Evolutionary conservation across 192 early-diverging fungal species (phyloP), one percentile per base, ranked within the genome.

Genomic region (Coemansia sp.): DNA sequence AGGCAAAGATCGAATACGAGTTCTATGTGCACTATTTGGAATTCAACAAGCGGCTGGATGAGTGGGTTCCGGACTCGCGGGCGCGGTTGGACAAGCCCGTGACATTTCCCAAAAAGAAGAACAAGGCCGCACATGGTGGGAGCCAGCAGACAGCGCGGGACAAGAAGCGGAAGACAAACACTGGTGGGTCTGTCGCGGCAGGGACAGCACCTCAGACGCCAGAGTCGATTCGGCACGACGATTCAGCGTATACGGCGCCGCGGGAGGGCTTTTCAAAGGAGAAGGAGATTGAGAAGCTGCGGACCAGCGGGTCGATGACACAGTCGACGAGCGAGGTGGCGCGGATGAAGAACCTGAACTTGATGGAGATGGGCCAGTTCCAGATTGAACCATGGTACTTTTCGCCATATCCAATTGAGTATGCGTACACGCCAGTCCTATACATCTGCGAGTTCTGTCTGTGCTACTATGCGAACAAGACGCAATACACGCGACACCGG

Each of bases 341-440:
- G 5, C 85, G 95, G 7, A 88, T 98, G 62, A 98, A 98, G 79
- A 98, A 98, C 69, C 83, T 99, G 77, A 90, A 94, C 60, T 64
- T 83, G 48, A 94, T 99, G 44, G 85, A 94, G 62, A 93, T 99
- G 74, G 97, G 97, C 31, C 82, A 89, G 69, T 85, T 88, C 68
- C 87, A 92, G 64, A 89, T 98, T 25, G 94, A 97, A 69, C 86
- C 95, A 0, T 99, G 97, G 97, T 99, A 99, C 74, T 98, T 98
- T 83, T 95, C 95, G 29, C 95, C 97, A 0, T 99, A 98, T 53
- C 95, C 97, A 5, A 79, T 83, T 30, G 94, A 97, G 59, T 95
- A 87, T 64, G 85, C 89, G 6, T 81, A 92, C 33, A 80, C 82
- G 6, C 85, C 86, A n/a, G 76, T 73, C 5, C 73, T 99, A 5